Conservation (phyloP, 2,329 filamentous ascomycete species). For the Dactylella cylindrospora region DNA sequence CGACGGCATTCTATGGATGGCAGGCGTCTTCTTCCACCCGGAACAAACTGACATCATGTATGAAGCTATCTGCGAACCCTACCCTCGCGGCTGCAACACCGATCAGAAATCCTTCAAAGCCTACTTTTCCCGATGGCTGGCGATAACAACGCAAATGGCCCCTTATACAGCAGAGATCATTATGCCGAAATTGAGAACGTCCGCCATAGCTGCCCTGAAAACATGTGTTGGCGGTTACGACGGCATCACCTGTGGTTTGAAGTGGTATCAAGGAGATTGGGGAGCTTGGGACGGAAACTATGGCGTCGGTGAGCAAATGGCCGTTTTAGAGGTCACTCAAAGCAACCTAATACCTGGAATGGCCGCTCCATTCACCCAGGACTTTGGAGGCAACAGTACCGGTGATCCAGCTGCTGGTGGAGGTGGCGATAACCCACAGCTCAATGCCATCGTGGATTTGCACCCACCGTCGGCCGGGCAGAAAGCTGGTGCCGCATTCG, state of each 20-base stretch:
- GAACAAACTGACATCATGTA: conserved; percentile 64
- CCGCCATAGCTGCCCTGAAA: conserved; percentile 60
- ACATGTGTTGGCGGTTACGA: conserved; percentile 61
- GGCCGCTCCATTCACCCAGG: conserved; percentile 55
- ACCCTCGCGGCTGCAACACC: conserved; percentile 57
- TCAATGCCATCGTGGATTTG: conserved; percentile 37
- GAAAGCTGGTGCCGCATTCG: conserved; percentile 36
- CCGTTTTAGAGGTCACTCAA: conserved; percentile 65
- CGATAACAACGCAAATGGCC: conserved; percentile 60
- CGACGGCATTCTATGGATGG: conserved; percentile 58
- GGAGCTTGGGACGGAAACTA: conserved; percentile 54
- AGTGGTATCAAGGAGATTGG: conserved; percentile 63
- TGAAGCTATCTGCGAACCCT: conserved; percentile 66
- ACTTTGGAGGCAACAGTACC: conserved; percentile 63
- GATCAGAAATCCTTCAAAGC: conserved; percentile 71
- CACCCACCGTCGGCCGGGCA: conserved; percentile 23
- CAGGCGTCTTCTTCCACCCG: conserved; percentile 59
- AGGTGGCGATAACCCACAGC: conserved; percentile 36
- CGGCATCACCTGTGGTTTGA: conserved; percentile 62
- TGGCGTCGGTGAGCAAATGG: conserved; percentile 65
- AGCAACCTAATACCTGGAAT: conserved; percentile 58
- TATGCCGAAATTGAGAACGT: conserved; percentile 56
- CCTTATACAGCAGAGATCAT: conserved; percentile 59
- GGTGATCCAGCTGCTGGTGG: conserved; percentile 53
- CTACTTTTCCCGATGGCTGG: conserved; percentile 67